These are phyloP conservation scores for Dothideomycetes sp. DNA, from an alignment of 2,329 filamentous ascomycete genomes.

Conservation along the genomic window DNA sequence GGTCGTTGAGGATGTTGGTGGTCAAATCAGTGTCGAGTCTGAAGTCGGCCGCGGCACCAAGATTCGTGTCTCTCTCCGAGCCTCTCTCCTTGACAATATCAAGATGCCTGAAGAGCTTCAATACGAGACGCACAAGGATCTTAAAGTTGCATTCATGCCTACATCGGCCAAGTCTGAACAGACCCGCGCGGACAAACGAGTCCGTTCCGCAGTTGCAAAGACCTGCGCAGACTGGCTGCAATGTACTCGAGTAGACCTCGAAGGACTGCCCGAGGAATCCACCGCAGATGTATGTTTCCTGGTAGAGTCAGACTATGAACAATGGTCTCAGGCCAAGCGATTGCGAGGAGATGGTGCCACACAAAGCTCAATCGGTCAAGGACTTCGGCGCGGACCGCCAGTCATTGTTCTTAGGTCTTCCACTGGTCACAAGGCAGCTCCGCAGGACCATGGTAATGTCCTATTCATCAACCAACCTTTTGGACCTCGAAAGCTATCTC, in stretches of 20 bases:
- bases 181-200: neutral
- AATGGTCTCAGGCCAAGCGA: constrained; percentile 5
- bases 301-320: constrained; percentile 6
- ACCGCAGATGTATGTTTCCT: constrained; percentile 8
- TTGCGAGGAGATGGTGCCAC: too few species aligned
- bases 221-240: constrained; percentile 7
- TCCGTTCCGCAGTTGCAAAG: constrained; percentile 1
- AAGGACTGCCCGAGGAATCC: neutral
- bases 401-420: constrained; percentile 5
- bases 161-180: constrained; percentile 1
- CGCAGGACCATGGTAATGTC: neutral
- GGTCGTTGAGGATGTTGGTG: constrained; percentile 17
- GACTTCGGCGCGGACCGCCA: neutral
- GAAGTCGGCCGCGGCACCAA: constrained; percentile 15
- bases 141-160: constrained; percentile 2
- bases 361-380: neutral
- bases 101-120: neutral
- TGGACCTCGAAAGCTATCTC: constrained; percentile 14
- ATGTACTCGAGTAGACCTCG: neutral
- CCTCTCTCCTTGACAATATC: neutral
- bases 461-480: constrained; percentile 12
- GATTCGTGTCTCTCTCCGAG: constrained; percentile 6
- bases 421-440: neutral
- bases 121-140: neutral
- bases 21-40: constrained; percentile 18